A percentile compares a stretch with the other conserved stretches of the same genome.
Evolutionary conservation across 2,329 filamentous ascomycete genomes (phyloP).

Genomic region (Lachnellula subtilissima): DNA sequence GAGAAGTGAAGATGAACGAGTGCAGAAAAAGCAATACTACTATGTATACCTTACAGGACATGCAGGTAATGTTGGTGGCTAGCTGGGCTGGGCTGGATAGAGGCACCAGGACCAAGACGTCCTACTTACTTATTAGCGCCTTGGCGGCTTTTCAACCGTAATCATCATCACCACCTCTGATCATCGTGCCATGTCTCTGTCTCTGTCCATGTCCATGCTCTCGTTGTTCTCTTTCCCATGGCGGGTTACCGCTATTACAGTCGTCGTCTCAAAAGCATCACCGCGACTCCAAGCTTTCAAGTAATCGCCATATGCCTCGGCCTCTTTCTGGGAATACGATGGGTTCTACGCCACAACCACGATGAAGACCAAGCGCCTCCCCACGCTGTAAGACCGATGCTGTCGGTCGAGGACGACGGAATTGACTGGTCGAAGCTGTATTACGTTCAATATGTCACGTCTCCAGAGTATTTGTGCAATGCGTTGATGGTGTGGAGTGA

Average conservation of each 20-base stretch:
- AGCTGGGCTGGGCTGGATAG: too few species aligned
- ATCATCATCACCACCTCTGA: too few species aligned
- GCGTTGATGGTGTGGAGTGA: slow-evolving; percentile 27
- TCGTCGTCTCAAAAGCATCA: slow-evolving; percentile 18
- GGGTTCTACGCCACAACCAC: slow-evolving; percentile 23
- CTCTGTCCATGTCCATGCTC: too few species aligned
- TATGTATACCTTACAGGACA: too few species aligned
- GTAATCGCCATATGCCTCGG: slow-evolving; percentile 11
- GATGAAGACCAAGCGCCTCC: slow-evolving; percentile 6
- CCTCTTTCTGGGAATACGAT: slow-evolving; percentile 16
- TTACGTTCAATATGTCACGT: slow-evolving; percentile 28
- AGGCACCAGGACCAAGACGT: too few species aligned
- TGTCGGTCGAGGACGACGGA: slow-evolving; percentile 14
- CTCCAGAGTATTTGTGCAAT: slow-evolving; percentile 26
- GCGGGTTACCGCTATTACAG: slow-evolving; percentile 18
- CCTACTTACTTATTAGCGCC: too few species aligned
- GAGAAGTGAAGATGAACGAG: background rate
- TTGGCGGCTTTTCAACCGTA: too few species aligned
- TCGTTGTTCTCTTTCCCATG: slow-evolving; percentile 5
- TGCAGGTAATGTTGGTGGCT: too few species aligned
- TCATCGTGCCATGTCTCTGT: too few species aligned
- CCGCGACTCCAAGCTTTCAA: slow-evolving; percentile 14
- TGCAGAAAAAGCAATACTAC: too few species aligned
- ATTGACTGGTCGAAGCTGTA: slow-evolving; percentile 25
- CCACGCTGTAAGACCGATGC: slow-evolving; percentile 10